Evolutionary conservation across 2,329 filamentous ascomycete genomes (phyloP).

Genomic region (Exophiala dermatitidis): DNA sequence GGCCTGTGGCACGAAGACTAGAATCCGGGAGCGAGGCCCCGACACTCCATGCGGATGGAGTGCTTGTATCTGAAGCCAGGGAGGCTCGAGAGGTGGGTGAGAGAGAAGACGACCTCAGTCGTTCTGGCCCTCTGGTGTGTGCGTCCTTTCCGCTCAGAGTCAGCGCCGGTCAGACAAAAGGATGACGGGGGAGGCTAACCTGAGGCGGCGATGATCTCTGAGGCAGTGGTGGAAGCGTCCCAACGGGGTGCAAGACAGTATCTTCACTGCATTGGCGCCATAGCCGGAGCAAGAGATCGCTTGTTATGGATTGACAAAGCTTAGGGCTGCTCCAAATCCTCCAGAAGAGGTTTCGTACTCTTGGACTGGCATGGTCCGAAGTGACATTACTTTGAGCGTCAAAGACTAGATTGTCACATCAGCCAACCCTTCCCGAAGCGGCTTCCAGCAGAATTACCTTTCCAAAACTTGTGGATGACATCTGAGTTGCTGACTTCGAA

Average conservation of each 20-base stretch:
- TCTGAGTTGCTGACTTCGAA: conserved; percentile 19
- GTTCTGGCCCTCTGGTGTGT: not conserved
- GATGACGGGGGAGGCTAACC: not conserved
- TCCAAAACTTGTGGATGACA: conserved; percentile 42
- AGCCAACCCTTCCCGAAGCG: conserved; percentile 15
- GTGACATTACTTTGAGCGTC: conserved; percentile 40
- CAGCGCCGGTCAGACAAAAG: not conserved
- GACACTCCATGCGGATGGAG: conserved; percentile 22
- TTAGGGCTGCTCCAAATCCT: conserved; percentile 42
- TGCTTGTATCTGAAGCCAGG: conserved; percentile 22
- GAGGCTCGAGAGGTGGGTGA: conserved; percentile 5
- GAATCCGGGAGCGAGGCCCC: conserved; percentile 20
- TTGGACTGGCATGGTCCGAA: conserved; percentile 35
- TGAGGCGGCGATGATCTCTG: not conserved
- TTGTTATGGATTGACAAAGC: conserved; percentile 34
- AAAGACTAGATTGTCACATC: conserved; percentile 36
- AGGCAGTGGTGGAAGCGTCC: conserved; percentile 13
- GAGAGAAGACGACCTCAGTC: conserved; percentile 7
- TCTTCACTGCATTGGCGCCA: conserved; percentile 30
- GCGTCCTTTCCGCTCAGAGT: conserved; percentile 1
- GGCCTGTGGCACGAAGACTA: conserved; percentile 1
- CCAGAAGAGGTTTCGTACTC: conserved; percentile 50
- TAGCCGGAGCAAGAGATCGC: conserved; percentile 37
- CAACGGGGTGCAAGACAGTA: conserved; percentile 36
- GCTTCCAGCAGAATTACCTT: conserved; percentile 34